Evolutionary conservation across 768 basidiomycete genomes (phyloP), one percentile per base, ranked within the genome.

Genomic region (Floccularia luteovirens): DNA sequence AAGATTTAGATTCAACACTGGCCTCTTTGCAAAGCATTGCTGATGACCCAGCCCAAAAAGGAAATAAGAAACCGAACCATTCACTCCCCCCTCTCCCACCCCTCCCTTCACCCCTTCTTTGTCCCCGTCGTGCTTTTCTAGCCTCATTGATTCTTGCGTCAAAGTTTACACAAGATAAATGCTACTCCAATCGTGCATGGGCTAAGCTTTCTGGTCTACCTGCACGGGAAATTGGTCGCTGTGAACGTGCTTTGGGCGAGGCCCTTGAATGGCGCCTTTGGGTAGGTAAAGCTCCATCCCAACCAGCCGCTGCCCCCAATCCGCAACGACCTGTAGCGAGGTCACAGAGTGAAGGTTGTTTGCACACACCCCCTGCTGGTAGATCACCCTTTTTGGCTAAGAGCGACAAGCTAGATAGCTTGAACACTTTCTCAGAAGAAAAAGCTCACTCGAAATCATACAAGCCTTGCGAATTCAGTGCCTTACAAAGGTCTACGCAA

Each of bases 121-220:
- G 92, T 52, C 90, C 92, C 2, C 77, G 92, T 20, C 75, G 92
- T 19, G 77, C 90, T 0, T 96, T 97, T 60, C 69, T 96, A 6
- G 90, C 90, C 0, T 79, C 88, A 0, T 66, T 97, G 30, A 90
- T 97, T 41, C 70, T 90, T 38, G 93, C 92, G 0, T 84, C 86
- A 12, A 97, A 97, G 51, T 93, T 93, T 55, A 79, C 86, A 45
- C 90, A 93, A 63, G 92, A 97, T 53, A 82, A 88, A 37, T 90
- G 87, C 31, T 96, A 93, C 51, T 91, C 89, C 11, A 94, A 96
- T 57, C 77, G 80, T 20, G 91, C 92, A 13, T 96, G 93, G 93
- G 86, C 88, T 1, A 91, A 92, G 53, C 73, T 97, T 4, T 87
- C 86, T n/a, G 90, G 91, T 13, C 71, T 97, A 2, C 77, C 82